Evolutionary conservation across 768 basidiomycete species (phyloP), one percentile per base, ranked within the genome.

Genomic region (Calocera cornea): DNA sequence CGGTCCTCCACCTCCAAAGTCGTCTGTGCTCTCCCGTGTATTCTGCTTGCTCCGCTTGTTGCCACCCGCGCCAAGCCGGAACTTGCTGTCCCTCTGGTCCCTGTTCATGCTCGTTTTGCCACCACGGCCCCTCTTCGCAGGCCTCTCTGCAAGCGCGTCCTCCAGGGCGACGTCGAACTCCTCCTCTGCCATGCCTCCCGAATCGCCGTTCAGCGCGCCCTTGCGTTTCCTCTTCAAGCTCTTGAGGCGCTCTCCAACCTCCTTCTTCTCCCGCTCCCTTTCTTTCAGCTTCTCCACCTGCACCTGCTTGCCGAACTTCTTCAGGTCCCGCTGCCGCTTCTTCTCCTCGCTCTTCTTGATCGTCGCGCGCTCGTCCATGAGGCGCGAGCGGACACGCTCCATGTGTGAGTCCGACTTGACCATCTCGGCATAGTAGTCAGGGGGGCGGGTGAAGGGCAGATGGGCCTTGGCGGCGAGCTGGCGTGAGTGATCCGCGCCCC

Each of bases 351-450:
- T 84, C 76, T 89, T 90, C 76, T 97, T 94, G 72, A 98, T 93
- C 0, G 83, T 82, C 0, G 92, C 90, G 29, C 81, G 79, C 76
- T 98, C 97, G 77, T 98, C 90, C 31, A 98, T 82, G 29, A 98
- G 77, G 19, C 88, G 85, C 69, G 92, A 88, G 66, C 97, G 88
- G 71, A 98, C 90, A 68, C 93, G 86, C 75, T 97, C 93, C 97
- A 99, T 99, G 78, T 99, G 97, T 7, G 89, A 80, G 72, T 99
- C 97, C 34, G 87, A 88, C 77, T 98, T 97, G 71, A 97, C 89
- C 95, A 98, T 98, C 78, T 98, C 95, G 27, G 95, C 95, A 71
- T 95, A 98, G 76, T 94, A 98, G 77, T 97, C 95, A 0, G 85
- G 72, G 0, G 97, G 97, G 16, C 95, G 88, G 11, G 90, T 89